Conservation (phyloP, 2,329 filamentous ascomycete species). For the Coniella lustricola region DNA sequence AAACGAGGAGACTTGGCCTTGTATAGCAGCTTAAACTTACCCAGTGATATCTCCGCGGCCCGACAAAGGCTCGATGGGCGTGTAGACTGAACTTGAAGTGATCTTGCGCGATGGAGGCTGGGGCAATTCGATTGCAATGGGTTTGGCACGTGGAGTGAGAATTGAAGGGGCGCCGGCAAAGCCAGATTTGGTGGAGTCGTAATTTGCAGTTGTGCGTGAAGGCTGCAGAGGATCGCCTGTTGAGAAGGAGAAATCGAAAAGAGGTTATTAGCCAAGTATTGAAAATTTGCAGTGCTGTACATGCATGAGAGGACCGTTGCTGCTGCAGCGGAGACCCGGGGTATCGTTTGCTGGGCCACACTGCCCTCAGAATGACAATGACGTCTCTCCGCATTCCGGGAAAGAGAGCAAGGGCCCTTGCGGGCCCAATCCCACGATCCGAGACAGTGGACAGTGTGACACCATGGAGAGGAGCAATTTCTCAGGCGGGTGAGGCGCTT, state of each 20-base stretch:
- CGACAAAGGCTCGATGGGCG: conserved; percentile 44
- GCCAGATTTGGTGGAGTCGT: conserved; percentile 20
- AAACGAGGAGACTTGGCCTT: conserved; percentile 3
- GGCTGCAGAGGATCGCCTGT: conserved; percentile 3
- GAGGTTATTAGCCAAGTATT: background rate
- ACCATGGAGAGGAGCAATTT: background rate
- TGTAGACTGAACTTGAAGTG: conserved; percentile 33
- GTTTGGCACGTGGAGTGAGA: conserved; percentile 29
- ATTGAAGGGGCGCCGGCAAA: background rate
- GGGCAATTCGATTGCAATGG: conserved; percentile 49
- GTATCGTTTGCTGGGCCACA: background rate
- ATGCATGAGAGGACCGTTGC: background rate
- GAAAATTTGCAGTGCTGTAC: background rate
- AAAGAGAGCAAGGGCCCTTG: background rate
- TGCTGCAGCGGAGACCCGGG: background rate
- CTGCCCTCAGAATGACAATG: background rate
- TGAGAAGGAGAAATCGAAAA: too few relatives aligned
- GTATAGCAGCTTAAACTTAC: conserved; percentile 32
- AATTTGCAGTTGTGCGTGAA: conserved; percentile 9
- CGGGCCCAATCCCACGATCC: background rate
- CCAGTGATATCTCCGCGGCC: conserved; percentile 52
- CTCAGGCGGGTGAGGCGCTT: conserved; percentile 4
- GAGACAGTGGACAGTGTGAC: background rate
- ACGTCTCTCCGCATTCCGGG: conserved; percentile 2
- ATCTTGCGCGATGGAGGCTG: conserved; percentile 28